These are phyloP conservation scores for Colletotrichum sp. DNA, from an alignment of 2,329 filamentous ascomycete species.

Conservation along the genomic window DNA sequence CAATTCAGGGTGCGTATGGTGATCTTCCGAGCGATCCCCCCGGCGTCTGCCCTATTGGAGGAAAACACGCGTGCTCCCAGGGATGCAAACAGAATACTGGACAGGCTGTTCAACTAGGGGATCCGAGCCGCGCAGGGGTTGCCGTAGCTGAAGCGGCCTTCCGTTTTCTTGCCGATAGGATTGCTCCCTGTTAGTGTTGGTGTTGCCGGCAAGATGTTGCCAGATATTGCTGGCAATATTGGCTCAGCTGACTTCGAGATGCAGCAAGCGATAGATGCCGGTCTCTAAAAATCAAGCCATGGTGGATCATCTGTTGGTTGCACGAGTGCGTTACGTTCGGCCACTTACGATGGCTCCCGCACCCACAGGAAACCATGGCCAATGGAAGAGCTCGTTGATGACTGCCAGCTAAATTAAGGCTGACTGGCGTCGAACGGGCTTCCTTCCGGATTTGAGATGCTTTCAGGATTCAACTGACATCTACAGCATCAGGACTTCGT, in stretches of 20 bases:
- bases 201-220: background rate
- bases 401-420: background rate
- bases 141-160: background rate
- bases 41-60: conserved; percentile 1
- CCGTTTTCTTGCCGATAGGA: background rate
- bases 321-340: background rate
- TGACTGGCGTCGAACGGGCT: background rate
- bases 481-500: background rate
- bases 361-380: background rate
- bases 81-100: background rate
- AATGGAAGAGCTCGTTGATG: background rate
- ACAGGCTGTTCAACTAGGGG: background rate
- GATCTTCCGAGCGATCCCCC: background rate
- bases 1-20: conserved; percentile 13
- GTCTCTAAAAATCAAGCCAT: background rate
- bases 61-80: background rate
- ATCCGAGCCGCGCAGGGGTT: background rate
- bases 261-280: background rate
- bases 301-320: background rate
- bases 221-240: background rate
- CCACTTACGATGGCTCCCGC: background rate
- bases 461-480: background rate
- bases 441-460: background rate
- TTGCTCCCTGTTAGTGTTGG: background rate
- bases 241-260: background rate